Evolutionary conservation across 352 stramenopile species (phyloP), one percentile per base, ranked within the genome.

Genomic region (Phytophthora cactorum): DNA sequence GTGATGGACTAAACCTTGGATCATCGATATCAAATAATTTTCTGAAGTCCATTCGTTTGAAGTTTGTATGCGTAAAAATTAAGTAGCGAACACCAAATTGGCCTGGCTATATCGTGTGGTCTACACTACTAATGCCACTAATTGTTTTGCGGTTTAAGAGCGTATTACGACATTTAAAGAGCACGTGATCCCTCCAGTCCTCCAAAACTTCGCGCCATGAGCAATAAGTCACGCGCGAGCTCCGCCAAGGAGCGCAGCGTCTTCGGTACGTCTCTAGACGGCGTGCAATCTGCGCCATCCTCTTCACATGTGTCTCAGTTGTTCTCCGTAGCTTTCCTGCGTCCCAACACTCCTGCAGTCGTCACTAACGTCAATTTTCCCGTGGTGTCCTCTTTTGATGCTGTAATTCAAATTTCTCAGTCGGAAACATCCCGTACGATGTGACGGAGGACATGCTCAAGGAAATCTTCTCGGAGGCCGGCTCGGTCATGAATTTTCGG

Each of bases 371-470:
- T 65, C 32, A 25, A 38, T 45, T 63, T 64, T 52, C 59, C 45
- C 32, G 55, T 63, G 27, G 6, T 69, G 8, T 43, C n/a, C 32
- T 44, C 22, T 47, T 59, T 46, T 60, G 10, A 1, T 52, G 14
- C 57, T 71, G 25, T n/a, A 32, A 47, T 58, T 54, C n/a, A 51
- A 68, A 67, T 41, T 59, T 44, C 31, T 10, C 66, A 96, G 88
- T 96, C 44, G 88, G 88, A 61, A 96, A 96, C 68, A 96, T 96
- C 52, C 88, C 88, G 49, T 96, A 96, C 69, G 88, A 96, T 82
- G 88, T 96, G 45, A 91, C 88, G 11, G 88, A 96, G 47, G 88
- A 96, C 9, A 86, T 86, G 84, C 86, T 96, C 39, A 89, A 89
- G 63, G 86, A 96, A 68, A 90, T 96, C 54, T 96, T 96, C 75